Evolutionary conservation across 2,329 filamentous ascomycete genomes (phyloP).

Genomic region (Xylaria sp.): DNA sequence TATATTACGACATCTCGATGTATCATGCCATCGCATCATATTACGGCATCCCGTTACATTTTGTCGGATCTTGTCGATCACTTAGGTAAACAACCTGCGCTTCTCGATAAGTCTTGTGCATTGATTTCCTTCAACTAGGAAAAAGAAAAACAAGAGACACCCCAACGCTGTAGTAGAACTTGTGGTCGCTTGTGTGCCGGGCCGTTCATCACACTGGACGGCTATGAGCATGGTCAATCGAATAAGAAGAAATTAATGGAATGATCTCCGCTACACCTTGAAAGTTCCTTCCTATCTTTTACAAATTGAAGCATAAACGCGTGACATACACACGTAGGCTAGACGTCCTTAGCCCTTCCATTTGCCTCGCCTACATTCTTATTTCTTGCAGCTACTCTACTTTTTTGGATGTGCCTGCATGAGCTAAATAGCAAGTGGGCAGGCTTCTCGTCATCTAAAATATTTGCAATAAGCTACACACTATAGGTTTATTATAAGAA

Average conservation of each 20-base stretch:
- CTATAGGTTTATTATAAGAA: not conserved
- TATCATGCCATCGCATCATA: not conserved
- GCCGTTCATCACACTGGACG: not conserved
- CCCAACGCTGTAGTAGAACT: not conserved
- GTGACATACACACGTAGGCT: not conserved
- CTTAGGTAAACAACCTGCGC: not conserved
- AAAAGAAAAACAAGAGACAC: not conserved
- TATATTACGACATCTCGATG: conserved; percentile 1
- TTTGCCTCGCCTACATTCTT: not conserved
- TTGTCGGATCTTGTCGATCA: not conserved
- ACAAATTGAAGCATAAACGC: not conserved
- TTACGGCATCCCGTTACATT: conserved; percentile 14
- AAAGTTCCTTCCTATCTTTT: not conserved
- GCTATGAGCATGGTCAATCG: not conserved
- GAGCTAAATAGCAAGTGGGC: not conserved
- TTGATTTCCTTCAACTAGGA: not conserved
- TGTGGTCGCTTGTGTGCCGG: not conserved
- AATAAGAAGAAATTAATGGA: not conserved
- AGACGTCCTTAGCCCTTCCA: not conserved
- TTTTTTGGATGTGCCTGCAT: not conserved
- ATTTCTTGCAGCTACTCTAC: not conserved
- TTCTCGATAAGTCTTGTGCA: not conserved
- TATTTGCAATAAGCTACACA: not conserved
- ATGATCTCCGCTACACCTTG: not conserved
- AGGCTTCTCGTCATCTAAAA: not conserved